Evolutionary conservation across 768 basidiomycete genomes (phyloP).

Genomic region (Hypholoma sublateritium): DNA sequence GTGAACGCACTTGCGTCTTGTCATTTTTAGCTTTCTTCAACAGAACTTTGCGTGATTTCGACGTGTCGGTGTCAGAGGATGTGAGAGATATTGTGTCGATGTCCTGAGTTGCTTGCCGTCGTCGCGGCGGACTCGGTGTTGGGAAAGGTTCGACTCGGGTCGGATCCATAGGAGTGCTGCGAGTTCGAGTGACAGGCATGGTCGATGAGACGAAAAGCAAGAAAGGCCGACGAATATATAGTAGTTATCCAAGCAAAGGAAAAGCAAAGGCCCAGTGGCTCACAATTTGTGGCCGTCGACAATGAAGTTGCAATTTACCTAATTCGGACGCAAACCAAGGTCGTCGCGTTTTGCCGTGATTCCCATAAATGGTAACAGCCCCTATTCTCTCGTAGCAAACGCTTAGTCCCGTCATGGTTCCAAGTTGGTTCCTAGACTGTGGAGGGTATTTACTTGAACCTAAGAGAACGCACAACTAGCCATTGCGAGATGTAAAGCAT

Average conservation of each 20-base stretch:
- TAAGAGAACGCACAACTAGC: too few relatives aligned
- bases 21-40: slow-evolving; percentile 4
- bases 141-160: slow-evolving; percentile 16
- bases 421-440: not conserved
- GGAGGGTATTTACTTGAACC: not conserved
- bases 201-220: slow-evolving; percentile 3
- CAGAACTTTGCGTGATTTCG: not conserved
- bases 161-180: slow-evolving; percentile 8
- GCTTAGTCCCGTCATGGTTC: too few relatives aligned
- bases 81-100: slow-evolving; percentile 28
- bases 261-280: not conserved
- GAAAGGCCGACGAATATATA: not conserved
- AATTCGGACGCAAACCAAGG: slow-evolving; percentile 1
- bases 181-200: slow-evolving; percentile 32
- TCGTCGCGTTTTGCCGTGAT: not conserved
- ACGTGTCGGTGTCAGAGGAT: slow-evolving; percentile 30
- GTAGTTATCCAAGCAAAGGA: not conserved
- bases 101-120: not conserved
- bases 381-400: not conserved
- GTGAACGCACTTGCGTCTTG: slow-evolving; percentile 17
- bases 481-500: too few relatives aligned
- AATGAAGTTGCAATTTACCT: slow-evolving; percentile 8
- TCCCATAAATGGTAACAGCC: not conserved
- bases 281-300: not conserved
- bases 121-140: slow-evolving; percentile 12